These are phyloP conservation scores for Candida takata DNA, from an alignment of 805 yeast species.

Conservation along the genomic window DNA sequence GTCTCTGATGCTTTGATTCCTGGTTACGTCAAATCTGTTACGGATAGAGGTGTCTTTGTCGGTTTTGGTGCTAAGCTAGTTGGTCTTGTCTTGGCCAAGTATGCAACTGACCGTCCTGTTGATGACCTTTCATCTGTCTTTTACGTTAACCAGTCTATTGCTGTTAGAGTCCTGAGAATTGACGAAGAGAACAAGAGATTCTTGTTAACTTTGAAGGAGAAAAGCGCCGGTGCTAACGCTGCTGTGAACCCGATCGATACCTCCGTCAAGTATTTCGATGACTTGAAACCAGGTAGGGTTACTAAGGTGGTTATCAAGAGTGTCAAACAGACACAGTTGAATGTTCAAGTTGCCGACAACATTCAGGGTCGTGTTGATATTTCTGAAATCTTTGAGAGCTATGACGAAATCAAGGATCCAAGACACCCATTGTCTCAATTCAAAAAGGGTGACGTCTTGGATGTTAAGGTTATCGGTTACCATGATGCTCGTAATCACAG, in stretches of 20 bases:
- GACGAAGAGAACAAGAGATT: conserved; percentile 71
- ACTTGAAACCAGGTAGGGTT: conserved; percentile 50
- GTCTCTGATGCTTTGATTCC: conserved; percentile 41
- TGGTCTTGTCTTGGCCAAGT: conserved; percentile 75
- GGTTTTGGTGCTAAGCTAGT: conserved; percentile 73
- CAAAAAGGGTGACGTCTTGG: conserved; percentile 48
- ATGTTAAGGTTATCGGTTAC: conserved; percentile 67
- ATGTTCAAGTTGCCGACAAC: conserved; percentile 70
- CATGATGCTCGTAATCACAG: conserved; percentile 65
- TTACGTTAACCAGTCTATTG: conserved; percentile 61
- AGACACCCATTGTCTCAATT: conserved; percentile 54
- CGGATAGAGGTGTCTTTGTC: conserved; percentile 78
- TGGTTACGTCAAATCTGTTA: conserved; percentile 75
- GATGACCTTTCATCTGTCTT: conserved; percentile 51
- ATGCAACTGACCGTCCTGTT: conserved; percentile 48
- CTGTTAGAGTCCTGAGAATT: conserved; percentile 55
- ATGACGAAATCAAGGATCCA: conserved; percentile 48
- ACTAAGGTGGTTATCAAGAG: conserved; percentile 56
- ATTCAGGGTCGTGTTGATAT: conserved; percentile 75
- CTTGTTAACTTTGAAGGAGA: conserved; percentile 51
- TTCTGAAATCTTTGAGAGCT: conserved; percentile 54
- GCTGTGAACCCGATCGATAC: conserved; percentile 56
- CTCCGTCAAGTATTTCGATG: conserved; percentile 39
- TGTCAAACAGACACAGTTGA: conserved; percentile 66
- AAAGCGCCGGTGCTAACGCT: conserved; percentile 19